A percentile compares a stretch with the other conserved stretches of the same genome.
Conservation (phyloP, 129 eudicot genomes). For the Kitagawia praeruptora region DNA sequence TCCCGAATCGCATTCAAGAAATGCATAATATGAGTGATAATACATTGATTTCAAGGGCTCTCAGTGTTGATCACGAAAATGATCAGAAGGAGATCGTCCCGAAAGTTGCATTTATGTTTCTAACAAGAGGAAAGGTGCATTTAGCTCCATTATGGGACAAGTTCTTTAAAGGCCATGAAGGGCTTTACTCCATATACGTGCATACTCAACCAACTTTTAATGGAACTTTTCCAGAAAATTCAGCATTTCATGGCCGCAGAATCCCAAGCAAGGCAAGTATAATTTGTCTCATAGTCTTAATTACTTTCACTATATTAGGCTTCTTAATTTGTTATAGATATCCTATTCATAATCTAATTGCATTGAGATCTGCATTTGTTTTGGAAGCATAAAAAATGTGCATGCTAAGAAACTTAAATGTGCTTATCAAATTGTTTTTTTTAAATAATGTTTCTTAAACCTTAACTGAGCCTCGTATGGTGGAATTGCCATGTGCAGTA, state of each 20-base stretch:
- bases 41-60: slow-evolving; percentile 59
- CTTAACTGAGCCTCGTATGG: not conserved
- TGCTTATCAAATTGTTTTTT: not conserved
- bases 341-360: not conserved
- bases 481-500: not conserved
- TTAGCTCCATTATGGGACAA: slow-evolving; percentile 59
- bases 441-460: not conserved
- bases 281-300: not conserved
- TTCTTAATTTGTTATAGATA: not conserved
- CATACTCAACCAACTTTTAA: slow-evolving; percentile 57
- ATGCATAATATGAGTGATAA: slow-evolving; percentile 15
- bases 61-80: slow-evolving; percentile 20
- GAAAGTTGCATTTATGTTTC: slow-evolving; percentile 67
- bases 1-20: not conserved
- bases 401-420: not conserved
- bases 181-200: slow-evolving; percentile 55
- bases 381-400: not conserved
- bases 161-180: slow-evolving; percentile 52
- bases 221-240: slow-evolving; percentile 34
- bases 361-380: not conserved
- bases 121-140: slow-evolving; percentile 46
- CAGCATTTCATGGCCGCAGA: slow-evolving; percentile 56
- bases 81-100: slow-evolving; percentile 16
- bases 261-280: slow-evolving; percentile 59
- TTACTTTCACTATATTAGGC: not conserved